Evolutionary conservation across 179 eudicot species (phyloP).

Genomic region (Spergularia azorica): DNA sequence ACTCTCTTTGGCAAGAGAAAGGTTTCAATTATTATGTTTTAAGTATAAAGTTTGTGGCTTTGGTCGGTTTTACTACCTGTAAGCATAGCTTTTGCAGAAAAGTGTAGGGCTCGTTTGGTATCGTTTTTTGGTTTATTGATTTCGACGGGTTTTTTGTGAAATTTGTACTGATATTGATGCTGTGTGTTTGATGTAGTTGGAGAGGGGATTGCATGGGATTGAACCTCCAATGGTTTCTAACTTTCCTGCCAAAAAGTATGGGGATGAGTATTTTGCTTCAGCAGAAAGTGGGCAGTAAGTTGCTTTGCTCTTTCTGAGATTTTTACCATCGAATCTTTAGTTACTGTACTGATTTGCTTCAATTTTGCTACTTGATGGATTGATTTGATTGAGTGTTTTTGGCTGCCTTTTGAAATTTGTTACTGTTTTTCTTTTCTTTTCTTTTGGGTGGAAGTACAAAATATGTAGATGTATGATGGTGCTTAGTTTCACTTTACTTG

Average conservation of each 20-base stretch:
- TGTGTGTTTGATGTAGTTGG: slow-evolving; percentile 52
- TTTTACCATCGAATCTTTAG: background rate
- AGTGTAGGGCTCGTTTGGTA: background rate
- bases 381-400: background rate
- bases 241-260: slow-evolving; percentile 75
- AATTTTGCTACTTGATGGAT: background rate
- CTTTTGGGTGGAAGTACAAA: background rate
- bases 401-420: background rate
- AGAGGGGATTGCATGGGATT: slow-evolving; percentile 71
- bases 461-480: background rate
- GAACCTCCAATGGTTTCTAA: slow-evolving; percentile 64
- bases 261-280: slow-evolving; percentile 59
- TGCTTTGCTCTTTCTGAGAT: background rate
- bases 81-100: no score
- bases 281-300: slow-evolving; percentile 80
- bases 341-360: background rate
- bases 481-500: background rate
- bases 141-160: background rate
- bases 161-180: slow-evolving; percentile 3
- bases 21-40: slow-evolving; percentile 20
- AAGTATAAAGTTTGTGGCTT: background rate
- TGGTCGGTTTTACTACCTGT: background rate
- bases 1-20: background rate
- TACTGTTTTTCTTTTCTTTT: background rate
- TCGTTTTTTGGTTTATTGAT: no score